Base-by-base conservation (phyloP, 2,329 filamentous ascomycete species). In the Fusarium virguliforme region DNA sequence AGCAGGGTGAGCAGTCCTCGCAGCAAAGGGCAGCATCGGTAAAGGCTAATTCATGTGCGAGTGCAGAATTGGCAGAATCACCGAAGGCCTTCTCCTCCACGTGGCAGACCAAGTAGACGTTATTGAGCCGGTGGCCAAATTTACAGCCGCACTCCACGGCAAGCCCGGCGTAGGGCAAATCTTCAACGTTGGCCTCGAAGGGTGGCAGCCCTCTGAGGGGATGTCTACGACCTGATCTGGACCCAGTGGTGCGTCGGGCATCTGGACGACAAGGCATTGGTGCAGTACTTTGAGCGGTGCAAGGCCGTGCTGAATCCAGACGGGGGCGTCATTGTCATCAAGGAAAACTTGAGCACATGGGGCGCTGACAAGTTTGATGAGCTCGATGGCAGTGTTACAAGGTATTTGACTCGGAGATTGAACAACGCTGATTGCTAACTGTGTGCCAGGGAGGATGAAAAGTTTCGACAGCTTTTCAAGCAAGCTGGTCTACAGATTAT, bases 231-330 rank as follows among this genome's bases (percentile, higher is more conserved):
- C 78, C 79, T 97, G 58, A 89, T 97, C 67, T 97, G 93, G 93
- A 92, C 89, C 62, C 94, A 97, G 81, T 97, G 94, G 94, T 97
- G 94, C 80, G 80, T 95, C 6, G 92, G 93, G 53, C 91, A 97
- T 79, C 83, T 97, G 60, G 94, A 89, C 1, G 94, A 97, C 78
- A 81, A 80, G 22, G 90, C 96, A 79, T 79, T 97, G 15, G 85
- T 91, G 3, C 83, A 81, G 4, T 97, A 91, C 77, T 82, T 97
- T 28, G 73, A 81, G 64, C 85, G 89, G 32, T 92, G 92, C 78
- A 86, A 85, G 60, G 74, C 79, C 0, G 83, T 65, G 3, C 60
- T 82, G 38, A 71, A 53, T 8, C 74, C 76, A 22, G 74, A 73
- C 1, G 70, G 64, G 15, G 56, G 56, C 13, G 15, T 81, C 38